Evolutionary conservation across 805 yeast species (phyloP).

Genomic region (Nakazawaea ambrosiae): DNA sequence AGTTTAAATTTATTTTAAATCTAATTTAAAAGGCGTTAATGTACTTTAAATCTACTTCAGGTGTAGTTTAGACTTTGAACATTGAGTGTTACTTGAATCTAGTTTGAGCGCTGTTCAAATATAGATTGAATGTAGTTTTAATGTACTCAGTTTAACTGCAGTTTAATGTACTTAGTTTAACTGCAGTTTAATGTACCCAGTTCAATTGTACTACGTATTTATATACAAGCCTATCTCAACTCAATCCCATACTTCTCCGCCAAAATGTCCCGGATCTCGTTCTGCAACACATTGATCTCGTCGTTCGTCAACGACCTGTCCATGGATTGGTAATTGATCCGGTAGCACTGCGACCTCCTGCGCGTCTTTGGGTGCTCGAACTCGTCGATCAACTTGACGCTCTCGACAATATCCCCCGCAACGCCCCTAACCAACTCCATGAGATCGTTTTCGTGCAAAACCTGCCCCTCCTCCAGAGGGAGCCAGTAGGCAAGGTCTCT

Average conservation of each 20-base stretch:
- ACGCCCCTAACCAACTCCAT: constrained; percentile 85
- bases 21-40: too few species aligned
- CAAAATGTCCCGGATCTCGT: constrained; percentile 53
- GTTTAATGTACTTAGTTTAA: too few species aligned
- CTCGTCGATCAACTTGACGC: constrained; percentile 72
- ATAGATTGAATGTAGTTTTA: too few species aligned
- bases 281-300: constrained; percentile 74
- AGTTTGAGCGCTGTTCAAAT: too few species aligned
- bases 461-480: constrained; percentile 30
- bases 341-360: constrained; percentile 72
- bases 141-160: too few species aligned
- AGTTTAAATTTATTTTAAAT: too few species aligned
- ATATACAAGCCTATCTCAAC: constrained; percentile 11
- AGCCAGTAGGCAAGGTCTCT: constrained; percentile 95
- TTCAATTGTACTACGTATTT: too few species aligned
- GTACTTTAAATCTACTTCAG: too few species aligned
- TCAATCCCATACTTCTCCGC: constrained; percentile 46
- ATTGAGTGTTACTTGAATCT: too few species aligned
- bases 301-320: constrained; percentile 82
- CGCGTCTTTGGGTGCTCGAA: constrained; percentile 82
- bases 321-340: constrained; percentile 93
- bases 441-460: constrained; percentile 78
- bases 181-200: too few species aligned
- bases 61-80: too few species aligned
- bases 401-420: constrained; percentile 87